These are phyloP conservation scores for Poteriospumella lacustris DNA, from an alignment of 108 stramenopile species.

Conservation along the genomic window DNA sequence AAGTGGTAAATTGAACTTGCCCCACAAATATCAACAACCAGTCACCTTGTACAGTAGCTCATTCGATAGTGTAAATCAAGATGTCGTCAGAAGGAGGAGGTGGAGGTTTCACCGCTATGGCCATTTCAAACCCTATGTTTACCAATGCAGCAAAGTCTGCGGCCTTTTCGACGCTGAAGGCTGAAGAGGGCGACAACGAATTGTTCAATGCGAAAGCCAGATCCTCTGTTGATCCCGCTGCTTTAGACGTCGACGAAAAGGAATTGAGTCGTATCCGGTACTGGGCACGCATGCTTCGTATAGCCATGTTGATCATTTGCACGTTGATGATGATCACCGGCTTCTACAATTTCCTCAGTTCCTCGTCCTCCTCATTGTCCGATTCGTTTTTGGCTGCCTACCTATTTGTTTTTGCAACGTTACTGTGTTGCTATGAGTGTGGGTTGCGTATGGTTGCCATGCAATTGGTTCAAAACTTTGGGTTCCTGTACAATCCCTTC, in stretches of 20 bases:
- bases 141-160: background rate
- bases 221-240: background rate
- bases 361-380: background rate
- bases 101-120: background rate
- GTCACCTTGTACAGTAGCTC: too few species aligned
- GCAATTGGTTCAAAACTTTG: conserved; percentile 6
- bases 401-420: background rate
- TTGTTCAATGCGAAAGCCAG: background rate
- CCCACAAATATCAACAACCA: too few species aligned
- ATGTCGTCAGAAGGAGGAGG: too few species aligned
- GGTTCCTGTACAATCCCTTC: background rate
- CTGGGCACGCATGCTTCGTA: background rate
- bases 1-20: too few species aligned
- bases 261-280: background rate
- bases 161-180: background rate
- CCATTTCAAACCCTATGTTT: conserved; percentile 3
- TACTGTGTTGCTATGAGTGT: conserved; percentile 1
- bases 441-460: background rate
- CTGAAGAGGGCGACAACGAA: background rate
- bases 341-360: background rate
- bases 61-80: too few species aligned
- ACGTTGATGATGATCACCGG: conserved; percentile 7
- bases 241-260: background rate
- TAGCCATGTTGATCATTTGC: background rate
- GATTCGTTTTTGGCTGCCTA: background rate